Evolutionary conservation across 371 early-diverging fungal genomes (phyloP).

Genomic region (Blyttiomyces sp.): DNA sequence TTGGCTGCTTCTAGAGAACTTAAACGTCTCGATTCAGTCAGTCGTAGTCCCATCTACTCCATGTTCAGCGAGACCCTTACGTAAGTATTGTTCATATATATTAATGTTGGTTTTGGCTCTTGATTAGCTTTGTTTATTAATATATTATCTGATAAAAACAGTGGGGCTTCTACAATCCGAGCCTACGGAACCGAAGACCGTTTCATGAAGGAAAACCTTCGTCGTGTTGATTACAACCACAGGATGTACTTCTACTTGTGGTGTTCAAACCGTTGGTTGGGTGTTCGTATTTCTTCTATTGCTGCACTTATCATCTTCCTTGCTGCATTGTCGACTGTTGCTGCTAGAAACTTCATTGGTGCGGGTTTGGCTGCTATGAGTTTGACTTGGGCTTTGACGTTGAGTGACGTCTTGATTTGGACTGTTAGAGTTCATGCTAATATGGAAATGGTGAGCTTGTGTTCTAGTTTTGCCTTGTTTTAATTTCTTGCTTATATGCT

Average conservation of each 20-base stretch:
- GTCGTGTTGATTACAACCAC: slow-evolving; percentile 57
- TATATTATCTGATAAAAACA: background rate
- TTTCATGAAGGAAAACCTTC: slow-evolving; percentile 40
- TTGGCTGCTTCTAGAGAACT: slow-evolving; percentile 70
- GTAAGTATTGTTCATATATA: background rate
- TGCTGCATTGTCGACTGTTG: slow-evolving; percentile 54
- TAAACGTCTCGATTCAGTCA: slow-evolving; percentile 72
- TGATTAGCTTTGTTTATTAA: background rate
- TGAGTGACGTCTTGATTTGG: slow-evolving; percentile 75
- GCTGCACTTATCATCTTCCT: slow-evolving; percentile 65
- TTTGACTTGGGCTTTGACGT: slow-evolving; percentile 72
- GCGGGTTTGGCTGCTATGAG: slow-evolving; percentile 62
- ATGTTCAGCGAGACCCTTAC: slow-evolving; percentile 69
- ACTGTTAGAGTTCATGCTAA: slow-evolving; percentile 66
- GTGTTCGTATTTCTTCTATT: slow-evolving; percentile 62
- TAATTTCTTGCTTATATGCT: slow-evolving; percentile 39
- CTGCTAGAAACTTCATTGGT: slow-evolving; percentile 4
- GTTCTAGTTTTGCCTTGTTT: too few relatives aligned
- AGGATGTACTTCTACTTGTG: slow-evolving; percentile 78
- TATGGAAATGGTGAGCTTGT: slow-evolving; percentile 67
- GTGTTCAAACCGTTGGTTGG: slow-evolving; percentile 83
- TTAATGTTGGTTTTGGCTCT: too few relatives aligned
- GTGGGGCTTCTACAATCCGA: slow-evolving; percentile 63
- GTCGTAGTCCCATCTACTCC: slow-evolving; percentile 74
- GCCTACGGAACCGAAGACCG: slow-evolving; percentile 54